Percentiles rank a stretch among this genome's conserved stretches.
Conservation (phyloP, 2,329 filamentous ascomycete species). For the Hirsutella minnesotensis region DNA sequence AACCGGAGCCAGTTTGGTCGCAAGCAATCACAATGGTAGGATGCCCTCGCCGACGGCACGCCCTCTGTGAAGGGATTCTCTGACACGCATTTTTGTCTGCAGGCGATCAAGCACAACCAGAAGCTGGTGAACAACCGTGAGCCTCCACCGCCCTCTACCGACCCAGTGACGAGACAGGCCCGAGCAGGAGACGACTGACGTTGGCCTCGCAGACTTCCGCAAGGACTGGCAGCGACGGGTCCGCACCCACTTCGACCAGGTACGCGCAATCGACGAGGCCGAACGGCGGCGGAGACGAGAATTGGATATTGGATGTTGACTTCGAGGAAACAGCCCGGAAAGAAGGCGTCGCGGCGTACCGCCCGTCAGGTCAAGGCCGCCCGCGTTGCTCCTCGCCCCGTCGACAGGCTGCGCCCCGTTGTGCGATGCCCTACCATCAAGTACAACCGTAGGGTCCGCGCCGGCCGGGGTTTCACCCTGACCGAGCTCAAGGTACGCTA, state of each 20-base stretch:
- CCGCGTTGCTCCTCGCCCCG: slow-evolving; percentile 86
- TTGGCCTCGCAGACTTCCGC: slow-evolving; percentile 65
- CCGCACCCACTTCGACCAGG: slow-evolving; percentile 99
- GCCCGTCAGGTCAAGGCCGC: slow-evolving; percentile 92
- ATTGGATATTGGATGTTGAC: slow-evolving; percentile 19
- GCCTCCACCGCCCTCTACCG: slow-evolving; percentile 21
- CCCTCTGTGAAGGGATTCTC: slow-evolving; percentile 7
- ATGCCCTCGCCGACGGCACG: slow-evolving; percentile 10
- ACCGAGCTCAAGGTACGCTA: slow-evolving; percentile 86
- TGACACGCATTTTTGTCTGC: slow-evolving; percentile 17
- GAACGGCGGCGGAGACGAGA: slow-evolving; percentile 8
- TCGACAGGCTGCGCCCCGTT: slow-evolving; percentile 92
- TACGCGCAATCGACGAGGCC: slow-evolving; percentile 35
- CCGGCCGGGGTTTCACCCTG: slow-evolving; percentile 95
- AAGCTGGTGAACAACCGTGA: slow-evolving; percentile 92
- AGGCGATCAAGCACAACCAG: slow-evolving; percentile 99
- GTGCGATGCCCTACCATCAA: slow-evolving; percentile 97
- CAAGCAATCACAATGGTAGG: slow-evolving; percentile 44
- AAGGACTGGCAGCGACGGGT: slow-evolving; percentile 99
- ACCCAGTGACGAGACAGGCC: slow-evolving; percentile 11
- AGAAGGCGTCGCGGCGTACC: slow-evolving; percentile 86
- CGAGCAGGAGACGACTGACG: slow-evolving; percentile 26
- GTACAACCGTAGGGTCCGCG: slow-evolving; percentile 97
- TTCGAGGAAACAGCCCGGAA: slow-evolving; percentile 58
- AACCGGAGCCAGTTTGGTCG: slow-evolving; percentile 35